Evolutionary conservation across 1,284 basidiomycete species (phyloP), one percentile per base, ranked within the genome.

Genomic region (Golubevia sp.): DNA sequence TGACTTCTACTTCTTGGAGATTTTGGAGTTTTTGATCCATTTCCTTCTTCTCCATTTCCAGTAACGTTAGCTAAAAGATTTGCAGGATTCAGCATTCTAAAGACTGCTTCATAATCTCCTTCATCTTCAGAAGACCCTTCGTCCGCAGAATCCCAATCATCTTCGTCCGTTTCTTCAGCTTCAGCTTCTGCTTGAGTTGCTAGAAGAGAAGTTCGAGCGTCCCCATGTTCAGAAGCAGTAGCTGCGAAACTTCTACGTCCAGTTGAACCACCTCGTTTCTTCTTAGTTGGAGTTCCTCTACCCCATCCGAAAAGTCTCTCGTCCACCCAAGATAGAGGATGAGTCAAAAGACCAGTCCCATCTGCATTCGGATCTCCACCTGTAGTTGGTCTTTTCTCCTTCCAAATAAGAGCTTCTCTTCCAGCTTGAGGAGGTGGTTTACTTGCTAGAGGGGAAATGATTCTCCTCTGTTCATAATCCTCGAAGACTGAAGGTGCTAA

Each of bases 241-340:
- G 5, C 55, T 49, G 60, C 62, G 26, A 8, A 48, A n/a, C 23
- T 59, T 25, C 26, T 38, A 38, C 24, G 53, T 25, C 51, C 57
- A 66, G 27, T 59, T 56, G 49, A 55, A 7, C 26, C 66, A 51
- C 26, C 58, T 62, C 21, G 66, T 60, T 52, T 64, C 58, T 51
- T n/a, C 44, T 50, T 26, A n/a, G n/a, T n/a, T 18, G 50, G 18
- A 25, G 58, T 18, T 48, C 38, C 30, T 25, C 61, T 49, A 20
- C 72, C 68, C 80, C 80, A 83, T 20, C 80, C 80, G 49, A 83
- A 83, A 55, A 83, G 66, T 55, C 73, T 64, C 60, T 83, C 80
- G 70, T 83, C 80, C 55, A 78, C 64, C 70, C 75, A 77, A 49
- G 74, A 66, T 26, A 83, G 68, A n/a, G 80, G 80, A 58, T 79